Conservation (phyloP, 2,329 filamentous ascomycete genomes). For the Colletotrichum incanum region DNA sequence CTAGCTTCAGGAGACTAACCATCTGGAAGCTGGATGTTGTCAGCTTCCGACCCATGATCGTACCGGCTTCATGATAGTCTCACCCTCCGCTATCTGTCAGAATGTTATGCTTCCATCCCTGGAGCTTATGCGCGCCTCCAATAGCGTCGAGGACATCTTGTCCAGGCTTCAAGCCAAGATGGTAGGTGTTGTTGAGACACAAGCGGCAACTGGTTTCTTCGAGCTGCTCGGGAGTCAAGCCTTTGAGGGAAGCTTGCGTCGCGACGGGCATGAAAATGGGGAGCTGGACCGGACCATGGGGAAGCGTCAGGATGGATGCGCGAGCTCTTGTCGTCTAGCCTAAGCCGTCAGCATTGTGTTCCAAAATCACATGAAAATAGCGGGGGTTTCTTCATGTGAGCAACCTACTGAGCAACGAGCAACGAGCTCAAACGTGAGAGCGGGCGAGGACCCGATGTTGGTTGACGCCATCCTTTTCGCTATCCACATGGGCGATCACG, state of each 20-base stretch:
- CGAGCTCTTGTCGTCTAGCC: slow-evolving; percentile 91
- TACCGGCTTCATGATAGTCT: slow-evolving; percentile 45
- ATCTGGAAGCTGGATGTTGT: slow-evolving; percentile 85
- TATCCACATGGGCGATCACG: slow-evolving; percentile 41
- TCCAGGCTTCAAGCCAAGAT: slow-evolving; percentile 94
- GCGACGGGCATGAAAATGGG: slow-evolving; percentile 99
- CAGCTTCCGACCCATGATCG: not conserved
- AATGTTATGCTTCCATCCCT: slow-evolving; percentile 96
- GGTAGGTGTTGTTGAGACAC: slow-evolving; percentile 98
- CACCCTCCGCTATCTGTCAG: slow-evolving; percentile 85
- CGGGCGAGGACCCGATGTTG: slow-evolving; percentile 71
- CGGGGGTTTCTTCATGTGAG: not conserved
- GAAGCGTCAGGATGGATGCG: slow-evolving; percentile 88
- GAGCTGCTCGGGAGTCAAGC: slow-evolving; percentile 91
- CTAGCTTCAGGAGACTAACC: slow-evolving; percentile 95
- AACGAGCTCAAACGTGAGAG: slow-evolving; percentile 84
- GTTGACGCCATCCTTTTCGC: slow-evolving; percentile 63
- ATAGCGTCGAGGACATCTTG: slow-evolving; percentile 89
- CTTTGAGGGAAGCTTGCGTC: slow-evolving; percentile 96
- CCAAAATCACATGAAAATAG: slow-evolving; percentile 15
- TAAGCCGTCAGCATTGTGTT: slow-evolving; percentile 23
- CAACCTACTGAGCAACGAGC: slow-evolving; percentile 84
- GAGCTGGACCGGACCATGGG: slow-evolving; percentile 91
- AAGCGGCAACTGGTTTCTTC: slow-evolving; percentile 90
- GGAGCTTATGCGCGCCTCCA: slow-evolving; percentile 93